Evolutionary conservation across 768 basidiomycete species (phyloP).

Genomic region (Leccinum subgranulosum): DNA sequence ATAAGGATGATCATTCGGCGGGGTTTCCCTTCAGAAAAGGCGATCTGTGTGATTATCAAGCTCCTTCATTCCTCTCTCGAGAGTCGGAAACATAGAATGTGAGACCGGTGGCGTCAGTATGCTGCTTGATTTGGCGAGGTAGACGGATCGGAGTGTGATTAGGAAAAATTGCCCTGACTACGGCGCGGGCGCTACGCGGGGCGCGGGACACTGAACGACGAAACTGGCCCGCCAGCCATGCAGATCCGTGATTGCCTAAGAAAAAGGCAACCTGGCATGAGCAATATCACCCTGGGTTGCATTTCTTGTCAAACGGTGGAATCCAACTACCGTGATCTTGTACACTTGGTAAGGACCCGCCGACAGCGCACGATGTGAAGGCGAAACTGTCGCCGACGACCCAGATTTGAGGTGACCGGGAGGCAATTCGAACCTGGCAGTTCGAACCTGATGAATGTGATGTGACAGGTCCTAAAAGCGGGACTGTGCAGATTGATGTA

Average conservation of each 20-base stretch:
- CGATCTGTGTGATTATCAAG: neutral
- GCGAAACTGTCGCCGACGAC: neutral
- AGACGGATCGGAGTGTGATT: neutral
- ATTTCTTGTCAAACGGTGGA: neutral
- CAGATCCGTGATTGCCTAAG: neutral
- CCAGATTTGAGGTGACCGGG: neutral
- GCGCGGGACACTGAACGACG: neutral
- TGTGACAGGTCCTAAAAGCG: neutral
- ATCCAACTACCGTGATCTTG: neutral
- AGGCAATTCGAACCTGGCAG: neutral
- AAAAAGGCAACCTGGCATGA: neutral
- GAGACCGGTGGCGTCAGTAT: constrained; percentile 12
- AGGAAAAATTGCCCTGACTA: constrained; percentile 17
- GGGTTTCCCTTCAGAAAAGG: neutral
- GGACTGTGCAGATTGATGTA: neutral
- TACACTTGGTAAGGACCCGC: no score
- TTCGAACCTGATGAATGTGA: neutral
- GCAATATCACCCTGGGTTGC: no score
- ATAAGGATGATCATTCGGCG: neutral
- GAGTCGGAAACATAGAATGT: constrained; percentile 5
- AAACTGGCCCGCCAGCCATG: neutral
- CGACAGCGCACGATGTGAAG: neutral
- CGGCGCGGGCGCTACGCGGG: neutral
- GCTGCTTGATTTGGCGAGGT: neutral
- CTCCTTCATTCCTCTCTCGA: neutral